phyloP scores from a whole-genome alignment of 768 basidiomycete genomes.

The Rubroboletus satanas region DNA sequence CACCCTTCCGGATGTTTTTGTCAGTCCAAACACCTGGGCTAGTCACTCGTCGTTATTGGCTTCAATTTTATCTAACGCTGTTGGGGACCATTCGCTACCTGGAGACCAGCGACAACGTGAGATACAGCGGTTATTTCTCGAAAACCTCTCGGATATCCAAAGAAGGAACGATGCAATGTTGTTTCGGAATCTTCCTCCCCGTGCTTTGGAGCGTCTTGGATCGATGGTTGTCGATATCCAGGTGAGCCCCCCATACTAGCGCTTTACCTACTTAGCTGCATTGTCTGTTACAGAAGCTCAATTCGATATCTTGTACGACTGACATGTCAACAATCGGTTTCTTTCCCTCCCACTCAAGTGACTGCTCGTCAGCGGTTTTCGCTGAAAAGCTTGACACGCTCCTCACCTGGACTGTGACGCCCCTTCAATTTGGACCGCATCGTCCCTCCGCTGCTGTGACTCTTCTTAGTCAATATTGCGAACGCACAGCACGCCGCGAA shows the following conservation, averaged over 20 bases:
- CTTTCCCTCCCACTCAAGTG: slow-evolving; percentile 44
- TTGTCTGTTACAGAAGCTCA: slow-evolving; percentile 52
- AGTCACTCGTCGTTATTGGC: slow-evolving; percentile 40
- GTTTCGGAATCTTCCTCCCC: slow-evolving; percentile 62
- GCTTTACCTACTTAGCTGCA: neutral
- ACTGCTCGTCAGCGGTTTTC: slow-evolving; percentile 42
- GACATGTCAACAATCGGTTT: slow-evolving; percentile 56
- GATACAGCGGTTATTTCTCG: slow-evolving; percentile 47
- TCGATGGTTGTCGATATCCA: slow-evolving; percentile 58
- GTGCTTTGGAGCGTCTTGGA: slow-evolving; percentile 55
- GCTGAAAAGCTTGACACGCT: slow-evolving; percentile 69
- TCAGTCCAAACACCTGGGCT: slow-evolving; percentile 69
- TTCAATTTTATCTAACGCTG: slow-evolving; percentile 41
- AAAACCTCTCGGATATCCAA: slow-evolving; percentile 66
- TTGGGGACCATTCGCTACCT: slow-evolving; percentile 24
- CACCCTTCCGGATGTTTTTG: slow-evolving; percentile 68
- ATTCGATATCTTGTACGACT: slow-evolving; percentile 67
- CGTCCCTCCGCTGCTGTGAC: slow-evolving; percentile 72
- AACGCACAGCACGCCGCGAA: slow-evolving; percentile 61
- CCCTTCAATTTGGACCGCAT: slow-evolving; percentile 79
- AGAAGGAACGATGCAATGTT: slow-evolving; percentile 78
- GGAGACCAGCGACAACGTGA: slow-evolving; percentile 36
- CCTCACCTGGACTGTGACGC: slow-evolving; percentile 77
- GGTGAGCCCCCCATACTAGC: slow-evolving; percentile 21
- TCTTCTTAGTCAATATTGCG: slow-evolving; percentile 60